These are phyloP conservation scores for Apiospora phragmitis DNA, from an alignment of 2,329 filamentous ascomycete genomes.

Conservation along the genomic window DNA sequence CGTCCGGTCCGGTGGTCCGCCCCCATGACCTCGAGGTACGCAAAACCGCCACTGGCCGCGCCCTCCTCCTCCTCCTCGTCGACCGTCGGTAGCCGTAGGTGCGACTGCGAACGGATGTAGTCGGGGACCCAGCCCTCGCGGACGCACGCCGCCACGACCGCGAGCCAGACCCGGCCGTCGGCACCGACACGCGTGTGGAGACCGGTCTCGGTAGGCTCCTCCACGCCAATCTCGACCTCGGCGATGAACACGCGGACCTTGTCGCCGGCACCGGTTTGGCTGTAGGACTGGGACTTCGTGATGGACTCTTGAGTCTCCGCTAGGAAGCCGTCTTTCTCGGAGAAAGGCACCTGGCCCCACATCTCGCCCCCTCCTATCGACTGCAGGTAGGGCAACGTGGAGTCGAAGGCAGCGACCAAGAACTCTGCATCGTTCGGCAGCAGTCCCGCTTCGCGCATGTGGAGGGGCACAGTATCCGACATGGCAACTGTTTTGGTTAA, in stretches of 20 bases:
- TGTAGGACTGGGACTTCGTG: slow-evolving; percentile 25
- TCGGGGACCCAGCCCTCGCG: slow-evolving; percentile 16
- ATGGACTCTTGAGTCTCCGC: slow-evolving; percentile 23
- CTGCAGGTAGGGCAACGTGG: slow-evolving; percentile 28
- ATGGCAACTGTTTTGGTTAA: neutral
- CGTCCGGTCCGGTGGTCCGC: slow-evolving; percentile 17
- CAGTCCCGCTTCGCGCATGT: slow-evolving; percentile 24
- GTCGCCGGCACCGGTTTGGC: slow-evolving; percentile 21
- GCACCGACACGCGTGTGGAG: neutral
- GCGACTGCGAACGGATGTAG: slow-evolving; percentile 14
- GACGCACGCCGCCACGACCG: slow-evolving; percentile 13
- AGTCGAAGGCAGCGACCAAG: slow-evolving; percentile 33
- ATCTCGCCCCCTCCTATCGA: slow-evolving; percentile 28
- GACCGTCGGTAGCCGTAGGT: slow-evolving; percentile 12
- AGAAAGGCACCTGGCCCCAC: slow-evolving; percentile 30
- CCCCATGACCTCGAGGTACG: slow-evolving; percentile 21
- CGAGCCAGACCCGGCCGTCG: slow-evolving; percentile 5
- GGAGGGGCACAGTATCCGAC: slow-evolving; percentile 17
- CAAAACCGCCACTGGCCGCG: slow-evolving; percentile 7
- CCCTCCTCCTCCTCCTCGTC: slow-evolving; percentile 10
- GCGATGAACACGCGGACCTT: slow-evolving; percentile 29
- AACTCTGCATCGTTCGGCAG: slow-evolving; percentile 28
- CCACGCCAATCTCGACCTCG: slow-evolving; percentile 22
- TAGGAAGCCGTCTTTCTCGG: slow-evolving; percentile 22
- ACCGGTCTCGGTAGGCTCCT: neutral